phyloP scores from a whole-genome alignment of 371 early-diverging fungal genomes.

The Mortierella sp. region DNA sequence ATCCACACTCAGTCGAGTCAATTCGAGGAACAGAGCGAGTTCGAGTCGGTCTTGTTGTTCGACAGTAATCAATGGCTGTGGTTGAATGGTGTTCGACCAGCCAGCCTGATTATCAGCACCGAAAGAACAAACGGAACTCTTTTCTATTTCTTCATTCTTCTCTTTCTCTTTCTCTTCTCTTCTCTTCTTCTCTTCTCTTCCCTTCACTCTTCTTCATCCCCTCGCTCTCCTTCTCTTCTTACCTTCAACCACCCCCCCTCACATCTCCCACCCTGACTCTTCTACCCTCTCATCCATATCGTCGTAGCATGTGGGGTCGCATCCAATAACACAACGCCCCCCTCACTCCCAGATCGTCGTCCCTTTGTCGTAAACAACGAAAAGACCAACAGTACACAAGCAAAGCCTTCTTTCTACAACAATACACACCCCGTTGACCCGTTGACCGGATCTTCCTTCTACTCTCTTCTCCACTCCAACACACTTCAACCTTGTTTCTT shows the following conservation, averaged over 20 bases:
- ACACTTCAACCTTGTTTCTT: no score
- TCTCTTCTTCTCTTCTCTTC: not conserved
- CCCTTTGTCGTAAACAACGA: not conserved
- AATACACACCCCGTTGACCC: not conserved
- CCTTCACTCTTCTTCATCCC: not conserved
- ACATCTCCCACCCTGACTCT: not conserved
- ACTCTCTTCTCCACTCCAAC: not conserved
- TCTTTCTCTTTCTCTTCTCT: not conserved
- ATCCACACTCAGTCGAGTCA: not conserved
- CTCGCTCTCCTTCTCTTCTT: not conserved
- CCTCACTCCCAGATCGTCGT: not conserved
- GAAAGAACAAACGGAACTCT: not conserved
- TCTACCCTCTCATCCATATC: not conserved
- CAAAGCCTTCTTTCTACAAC: not conserved
- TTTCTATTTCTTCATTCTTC: not conserved
- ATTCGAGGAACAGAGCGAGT: not conserved
- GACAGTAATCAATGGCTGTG: not conserved
- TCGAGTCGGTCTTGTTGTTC: not conserved
- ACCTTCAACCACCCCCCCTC: not conserved
- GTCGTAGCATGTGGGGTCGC: slow-evolving; percentile 45
- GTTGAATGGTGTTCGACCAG: not conserved
- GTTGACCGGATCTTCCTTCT: slow-evolving; percentile 4
- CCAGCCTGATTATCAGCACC: not conserved
- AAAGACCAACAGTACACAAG: not conserved
- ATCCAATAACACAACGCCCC: slow-evolving; percentile 50